These are phyloP conservation scores for Danielozyma ontarioensis DNA, from an alignment of 805 yeast genomes.

Conservation along the genomic window DNA sequence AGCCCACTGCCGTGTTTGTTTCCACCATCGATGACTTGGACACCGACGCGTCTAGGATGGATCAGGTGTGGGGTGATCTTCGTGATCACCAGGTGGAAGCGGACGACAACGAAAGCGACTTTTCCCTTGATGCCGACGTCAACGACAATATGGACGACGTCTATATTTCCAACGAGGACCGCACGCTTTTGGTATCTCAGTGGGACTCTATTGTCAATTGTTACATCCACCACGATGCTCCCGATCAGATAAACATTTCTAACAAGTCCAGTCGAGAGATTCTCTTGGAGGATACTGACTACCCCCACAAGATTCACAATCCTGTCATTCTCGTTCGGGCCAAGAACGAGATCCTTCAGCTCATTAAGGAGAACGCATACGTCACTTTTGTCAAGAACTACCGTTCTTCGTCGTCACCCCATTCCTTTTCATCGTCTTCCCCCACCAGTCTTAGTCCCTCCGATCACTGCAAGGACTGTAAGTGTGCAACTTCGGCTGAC, in stretches of 20 bases:
- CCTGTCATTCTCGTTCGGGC: conserved; percentile 24
- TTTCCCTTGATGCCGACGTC: conserved; percentile 1
- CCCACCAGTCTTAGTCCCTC: too few species aligned
- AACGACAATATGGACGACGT: conserved; percentile 2
- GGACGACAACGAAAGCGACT: conserved; percentile 4
- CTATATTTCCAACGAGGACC: conserved; percentile 2
- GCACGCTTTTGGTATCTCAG: conserved; percentile 15
- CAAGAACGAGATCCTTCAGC: conserved; percentile 25
- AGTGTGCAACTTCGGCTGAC: too few species aligned
- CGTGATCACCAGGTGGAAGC: conserved; percentile 8
- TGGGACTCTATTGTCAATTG: conserved; percentile 34
- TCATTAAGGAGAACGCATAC: conserved; percentile 33
- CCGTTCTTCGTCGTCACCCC: conserved; percentile 5
- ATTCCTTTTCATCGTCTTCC: conserved; percentile 7
- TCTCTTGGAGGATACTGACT: conserved; percentile 8
- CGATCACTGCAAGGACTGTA: too few species aligned
- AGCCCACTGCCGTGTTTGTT: conserved; percentile 17
- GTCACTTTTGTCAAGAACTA: conserved; percentile 8
- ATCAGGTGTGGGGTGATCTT: conserved; percentile 16
- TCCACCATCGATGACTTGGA: conserved; percentile 22
- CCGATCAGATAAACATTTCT: conserved; percentile 47
- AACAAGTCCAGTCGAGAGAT: conserved; percentile 27
- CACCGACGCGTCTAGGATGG: background rate
- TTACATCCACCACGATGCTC: conserved; percentile 40
- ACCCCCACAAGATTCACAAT: conserved; percentile 14